Base-by-base conservation (phyloP, 2,329 filamentous ascomycete species). In the Aureobasidium musti region DNA sequence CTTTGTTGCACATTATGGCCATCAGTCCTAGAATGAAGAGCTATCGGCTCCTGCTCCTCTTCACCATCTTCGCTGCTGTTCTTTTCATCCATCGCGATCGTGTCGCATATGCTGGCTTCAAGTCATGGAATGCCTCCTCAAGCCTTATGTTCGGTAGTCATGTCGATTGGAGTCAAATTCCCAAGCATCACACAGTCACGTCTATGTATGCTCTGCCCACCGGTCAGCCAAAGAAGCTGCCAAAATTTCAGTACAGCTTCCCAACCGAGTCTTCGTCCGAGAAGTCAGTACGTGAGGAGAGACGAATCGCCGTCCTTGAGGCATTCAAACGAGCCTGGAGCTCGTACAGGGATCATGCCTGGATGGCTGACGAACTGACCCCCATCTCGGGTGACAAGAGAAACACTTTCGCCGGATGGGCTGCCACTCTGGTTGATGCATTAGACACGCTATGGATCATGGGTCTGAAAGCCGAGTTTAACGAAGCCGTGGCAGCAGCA, bases 371-470 rank as follows among this genome's bases (percentile, higher is more conserved):
- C 65, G 81, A 83, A 71, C 71, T 83, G 39, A 75, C 78, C n/a
- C 64, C 64, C n/a, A 66, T 66, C 19, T 85, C 86, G 23, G 87
- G 87, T 61, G 80, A 79, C 23, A 87, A 82, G 69, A 86, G 86
- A 23, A 91, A 97, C 74, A 90, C 91, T 0, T 97, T 97, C 75
- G 94, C 91, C 73, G 91, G 90, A 57, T 96, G 92, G 92, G 90
- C 90, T 19, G 92, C 92, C 19, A 95, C 92, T 0, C 76, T 96
- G 68, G 90, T 97, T 11, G 92, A 97, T 79, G 81, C 86, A 1
- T 79, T 93, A 57, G 89, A 91, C 73, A 87, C 86, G 14, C 79
- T 91, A 14, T 91, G 88, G 88, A 88, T 91, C 70, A 87, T 91
- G 84, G 88, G 84, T 4, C 70, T 91, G 72, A 82, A 82, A 68